phyloP scores from a whole-genome alignment of 2,329 filamentous ascomycete genomes.

The Zymoseptoria pseudotritici region DNA sequence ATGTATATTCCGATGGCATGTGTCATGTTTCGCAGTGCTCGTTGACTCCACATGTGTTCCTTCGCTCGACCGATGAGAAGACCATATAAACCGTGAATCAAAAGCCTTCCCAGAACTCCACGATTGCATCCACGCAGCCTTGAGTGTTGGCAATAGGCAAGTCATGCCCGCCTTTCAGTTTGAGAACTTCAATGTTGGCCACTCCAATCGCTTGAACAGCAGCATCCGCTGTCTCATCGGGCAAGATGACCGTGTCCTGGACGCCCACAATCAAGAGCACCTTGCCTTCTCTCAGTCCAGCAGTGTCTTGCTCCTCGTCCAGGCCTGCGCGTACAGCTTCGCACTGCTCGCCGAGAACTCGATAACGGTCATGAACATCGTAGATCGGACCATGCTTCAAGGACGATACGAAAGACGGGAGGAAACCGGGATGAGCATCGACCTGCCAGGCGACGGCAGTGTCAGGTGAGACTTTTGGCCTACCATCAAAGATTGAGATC shows the following conservation, averaged over 20 bases:
- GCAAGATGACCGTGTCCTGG: slow-evolving; percentile 59
- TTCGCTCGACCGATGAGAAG: background rate
- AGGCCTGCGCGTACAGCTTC: slow-evolving; percentile 32
- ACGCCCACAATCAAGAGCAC: slow-evolving; percentile 60
- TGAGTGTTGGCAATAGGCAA: slow-evolving; percentile 56
- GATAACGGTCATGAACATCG: slow-evolving; percentile 56
- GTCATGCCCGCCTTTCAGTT: slow-evolving; percentile 61
- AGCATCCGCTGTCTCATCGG: slow-evolving; percentile 57
- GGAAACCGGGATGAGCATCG: slow-evolving; percentile 57
- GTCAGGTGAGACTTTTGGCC: slow-evolving; percentile 51
- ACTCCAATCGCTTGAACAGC: slow-evolving; percentile 49
- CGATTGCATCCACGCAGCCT: slow-evolving; percentile 50
- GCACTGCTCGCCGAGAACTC: slow-evolving; percentile 46
- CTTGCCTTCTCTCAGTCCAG: slow-evolving; percentile 39
- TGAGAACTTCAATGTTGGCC: slow-evolving; percentile 49
- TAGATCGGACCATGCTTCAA: slow-evolving; percentile 65
- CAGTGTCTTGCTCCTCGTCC: slow-evolving; percentile 20
- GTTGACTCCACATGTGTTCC: background rate
- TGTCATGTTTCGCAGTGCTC: background rate
- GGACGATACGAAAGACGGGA: slow-evolving; percentile 62
- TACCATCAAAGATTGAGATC: slow-evolving; percentile 41
- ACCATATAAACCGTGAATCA: background rate
- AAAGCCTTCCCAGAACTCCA: slow-evolving; percentile 32
- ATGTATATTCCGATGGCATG: background rate
- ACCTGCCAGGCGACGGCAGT: slow-evolving; percentile 65